phyloP scores from a whole-genome alignment of 352 stramenopile species.

The Phytophthora fragariae region DNA sequence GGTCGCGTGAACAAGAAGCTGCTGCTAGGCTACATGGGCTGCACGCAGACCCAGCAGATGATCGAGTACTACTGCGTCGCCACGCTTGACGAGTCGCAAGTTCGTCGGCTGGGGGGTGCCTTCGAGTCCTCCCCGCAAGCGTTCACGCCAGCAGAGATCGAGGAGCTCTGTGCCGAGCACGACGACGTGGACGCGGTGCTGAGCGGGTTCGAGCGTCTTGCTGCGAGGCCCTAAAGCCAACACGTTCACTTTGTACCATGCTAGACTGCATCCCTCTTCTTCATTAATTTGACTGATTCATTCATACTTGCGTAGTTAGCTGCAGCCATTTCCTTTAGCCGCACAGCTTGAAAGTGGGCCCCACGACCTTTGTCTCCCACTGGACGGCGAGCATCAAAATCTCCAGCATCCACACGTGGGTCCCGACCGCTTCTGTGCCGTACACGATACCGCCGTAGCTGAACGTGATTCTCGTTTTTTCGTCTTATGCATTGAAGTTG shows the following conservation, averaged over 20 bases:
- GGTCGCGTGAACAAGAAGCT: slow-evolving; percentile 91
- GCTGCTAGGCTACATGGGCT: slow-evolving; percentile 68
- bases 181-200: slow-evolving; percentile 53
- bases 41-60: slow-evolving; percentile 54
- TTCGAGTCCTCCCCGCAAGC: slow-evolving; percentile 30
- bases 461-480: slow-evolving; percentile 46
- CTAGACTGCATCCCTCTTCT: slow-evolving; percentile 13
- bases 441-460: slow-evolving; percentile 62
- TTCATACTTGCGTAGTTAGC: background rate
- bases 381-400: slow-evolving; percentile 66
- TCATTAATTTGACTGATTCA: background rate
- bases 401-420: slow-evolving; percentile 72
- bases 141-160: slow-evolving; percentile 59
- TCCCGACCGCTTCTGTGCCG: slow-evolving; percentile 46
- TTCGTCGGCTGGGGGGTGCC: slow-evolving; percentile 6
- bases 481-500: too few species aligned
- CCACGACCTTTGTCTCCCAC: slow-evolving; percentile 63
- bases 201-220: slow-evolving; percentile 33
- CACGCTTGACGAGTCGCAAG: slow-evolving; percentile 32
- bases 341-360: slow-evolving; percentile 44
- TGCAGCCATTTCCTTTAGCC: slow-evolving; percentile 4
- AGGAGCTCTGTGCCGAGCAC: slow-evolving; percentile 63
- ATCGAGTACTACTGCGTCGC: slow-evolving; percentile 70
- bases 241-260: slow-evolving; percentile 12
- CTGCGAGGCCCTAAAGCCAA: slow-evolving; percentile 9